Conservation (phyloP, 176 grass and related monocot species). For the Urochloa ruziziensis region DNA sequence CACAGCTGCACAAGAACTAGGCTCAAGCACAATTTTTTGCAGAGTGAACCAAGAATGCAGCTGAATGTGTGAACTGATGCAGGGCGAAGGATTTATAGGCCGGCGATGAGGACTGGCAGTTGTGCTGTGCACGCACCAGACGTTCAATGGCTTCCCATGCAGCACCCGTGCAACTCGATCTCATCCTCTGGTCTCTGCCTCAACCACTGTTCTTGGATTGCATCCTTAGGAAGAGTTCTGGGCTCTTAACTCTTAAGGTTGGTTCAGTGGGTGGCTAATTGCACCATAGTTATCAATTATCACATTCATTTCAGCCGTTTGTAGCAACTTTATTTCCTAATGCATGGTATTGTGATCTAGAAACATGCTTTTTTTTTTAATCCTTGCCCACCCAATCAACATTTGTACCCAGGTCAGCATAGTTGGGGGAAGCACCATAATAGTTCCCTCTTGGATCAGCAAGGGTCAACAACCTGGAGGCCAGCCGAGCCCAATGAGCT, state of each 20-base stretch:
- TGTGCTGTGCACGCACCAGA: constrained; percentile 12
- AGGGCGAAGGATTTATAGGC: constrained; percentile 19
- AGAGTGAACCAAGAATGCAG: no score
- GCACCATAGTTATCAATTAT: neutral
- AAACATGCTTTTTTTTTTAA: neutral
- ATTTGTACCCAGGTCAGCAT: neutral
- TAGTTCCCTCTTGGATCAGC: neutral
- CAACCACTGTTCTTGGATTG: constrained; percentile 20
- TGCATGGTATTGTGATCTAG: neutral
- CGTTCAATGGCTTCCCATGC: neutral
- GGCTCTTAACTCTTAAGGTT: neutral
- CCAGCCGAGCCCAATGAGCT: neutral
- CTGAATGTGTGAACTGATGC: no score
- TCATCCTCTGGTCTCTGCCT: neutral
- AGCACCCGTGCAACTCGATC: neutral
- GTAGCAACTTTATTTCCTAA: neutral
- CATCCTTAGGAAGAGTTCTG: neutral
- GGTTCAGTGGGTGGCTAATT: neutral
- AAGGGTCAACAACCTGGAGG: neutral
- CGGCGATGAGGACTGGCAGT: neutral
- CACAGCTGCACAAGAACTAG: no score
- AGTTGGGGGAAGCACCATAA: neutral
- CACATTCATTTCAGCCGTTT: neutral
- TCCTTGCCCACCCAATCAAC: neutral
- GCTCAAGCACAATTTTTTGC: no score